phyloP scores from a whole-genome alignment of 106 monocot species.

The Acorus gramineus region DNA sequence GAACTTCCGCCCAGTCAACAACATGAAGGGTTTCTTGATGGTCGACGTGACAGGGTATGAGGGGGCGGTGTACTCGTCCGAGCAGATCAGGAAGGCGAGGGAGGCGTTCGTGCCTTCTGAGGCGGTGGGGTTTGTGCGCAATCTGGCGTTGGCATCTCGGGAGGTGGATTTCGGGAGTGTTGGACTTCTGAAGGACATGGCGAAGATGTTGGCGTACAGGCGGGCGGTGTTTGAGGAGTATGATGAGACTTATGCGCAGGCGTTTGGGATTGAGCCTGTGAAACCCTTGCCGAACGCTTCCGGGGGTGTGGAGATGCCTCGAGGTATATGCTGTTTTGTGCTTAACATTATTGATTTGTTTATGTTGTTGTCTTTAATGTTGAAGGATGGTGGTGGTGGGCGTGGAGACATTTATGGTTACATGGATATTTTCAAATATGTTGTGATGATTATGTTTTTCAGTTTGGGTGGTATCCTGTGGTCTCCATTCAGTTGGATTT shows the following conservation, averaged over 20 bases:
- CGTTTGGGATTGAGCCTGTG: constrained; percentile 44
- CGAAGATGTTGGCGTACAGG: constrained; percentile 31
- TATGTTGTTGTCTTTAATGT: constrained; percentile 11
- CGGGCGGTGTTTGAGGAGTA: constrained; percentile 45
- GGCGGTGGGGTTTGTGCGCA: constrained; percentile 23
- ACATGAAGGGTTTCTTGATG: constrained; percentile 27
- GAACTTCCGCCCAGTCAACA: constrained; percentile 31
- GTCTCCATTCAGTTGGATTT: too few relatives aligned
- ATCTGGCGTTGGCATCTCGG: constrained; percentile 21
- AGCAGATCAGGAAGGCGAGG: constrained; percentile 45
- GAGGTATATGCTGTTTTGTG: constrained; percentile 43
- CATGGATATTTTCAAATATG: too few relatives aligned
- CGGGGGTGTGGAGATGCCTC: constrained; percentile 12
- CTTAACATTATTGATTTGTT: neutral
- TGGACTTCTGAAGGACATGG: constrained; percentile 18
- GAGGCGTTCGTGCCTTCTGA: constrained; percentile 34
- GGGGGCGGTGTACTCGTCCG: constrained; percentile 41
- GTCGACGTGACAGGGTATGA: constrained; percentile 72
- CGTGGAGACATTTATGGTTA: too few relatives aligned
- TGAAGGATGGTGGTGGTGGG: constrained; percentile 18
- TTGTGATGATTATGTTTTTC: too few relatives aligned
- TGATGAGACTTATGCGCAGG: constrained; percentile 56
- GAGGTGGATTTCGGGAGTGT: constrained; percentile 6
- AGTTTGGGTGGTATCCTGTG: too few relatives aligned
- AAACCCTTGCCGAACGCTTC: constrained; percentile 13